A percentile compares a stretch with the other conserved stretches of the same genome.
phyloP scores from a whole-genome alignment of 2,329 filamentous ascomycete species.

The Plenodomus lindquistii region DNA sequence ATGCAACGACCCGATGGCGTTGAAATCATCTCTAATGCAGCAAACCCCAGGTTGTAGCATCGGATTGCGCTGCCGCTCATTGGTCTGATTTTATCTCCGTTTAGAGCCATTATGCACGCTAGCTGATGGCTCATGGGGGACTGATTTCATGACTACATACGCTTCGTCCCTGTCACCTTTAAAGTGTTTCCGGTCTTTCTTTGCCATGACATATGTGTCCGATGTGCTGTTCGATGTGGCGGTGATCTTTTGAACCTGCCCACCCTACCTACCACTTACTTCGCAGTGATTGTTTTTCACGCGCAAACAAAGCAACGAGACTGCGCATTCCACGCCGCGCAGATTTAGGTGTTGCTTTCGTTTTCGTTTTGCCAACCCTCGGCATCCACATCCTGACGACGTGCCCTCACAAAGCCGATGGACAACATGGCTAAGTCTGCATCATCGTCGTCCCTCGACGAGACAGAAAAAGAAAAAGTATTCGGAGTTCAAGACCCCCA shows the following conservation, averaged over 20 bases:
- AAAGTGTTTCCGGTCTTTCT: not conserved
- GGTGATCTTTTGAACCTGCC: not conserved
- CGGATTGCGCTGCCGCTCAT: conserved; percentile 16
- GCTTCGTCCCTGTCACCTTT: conserved; percentile 21
- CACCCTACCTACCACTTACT: too few relatives aligned
- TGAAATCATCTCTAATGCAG: conserved; percentile 28
- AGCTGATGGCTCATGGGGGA: conserved; percentile 14
- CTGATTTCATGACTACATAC: conserved; percentile 31
- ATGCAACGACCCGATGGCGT: conserved; percentile 18
- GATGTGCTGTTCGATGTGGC: not conserved
- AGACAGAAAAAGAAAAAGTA: conserved; percentile 44
- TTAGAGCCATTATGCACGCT: conserved; percentile 25
- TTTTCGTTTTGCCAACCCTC: not conserved
- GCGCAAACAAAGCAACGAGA: conserved; percentile 4
- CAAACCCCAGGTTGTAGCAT: conserved; percentile 32
- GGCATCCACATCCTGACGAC: not conserved
- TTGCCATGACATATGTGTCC: not conserved
- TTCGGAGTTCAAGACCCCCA: conserved; percentile 42
- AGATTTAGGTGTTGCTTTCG: conserved; percentile 1
- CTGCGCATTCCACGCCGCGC: not conserved
- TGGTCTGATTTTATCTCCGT: conserved; percentile 33
- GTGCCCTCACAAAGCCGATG: conserved; percentile 3
- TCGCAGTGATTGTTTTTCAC: conserved; percentile 16
- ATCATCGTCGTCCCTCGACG: conserved; percentile 27
- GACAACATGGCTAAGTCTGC: conserved; percentile 24